Conservation (phyloP, 805 yeast species). For the Wickerhamomyces mucosus region DNA sequence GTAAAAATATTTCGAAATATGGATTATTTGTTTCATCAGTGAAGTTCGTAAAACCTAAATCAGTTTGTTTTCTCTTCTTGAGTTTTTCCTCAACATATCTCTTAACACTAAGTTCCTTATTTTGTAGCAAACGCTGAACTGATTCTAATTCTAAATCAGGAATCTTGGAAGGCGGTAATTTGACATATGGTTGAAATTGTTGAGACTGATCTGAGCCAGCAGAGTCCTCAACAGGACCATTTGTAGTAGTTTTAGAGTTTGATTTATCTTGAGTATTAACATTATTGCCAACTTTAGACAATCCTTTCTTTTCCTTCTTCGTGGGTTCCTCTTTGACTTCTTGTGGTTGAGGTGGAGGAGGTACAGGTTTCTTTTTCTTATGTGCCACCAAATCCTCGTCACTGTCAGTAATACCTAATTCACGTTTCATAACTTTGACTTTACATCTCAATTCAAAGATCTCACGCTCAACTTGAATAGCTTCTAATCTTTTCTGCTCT, state of each 20-base stretch:
- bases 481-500: constrained; percentile 54
- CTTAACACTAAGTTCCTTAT: constrained; percentile 68
- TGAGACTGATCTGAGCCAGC: constrained; percentile 14
- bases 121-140: constrained; percentile 62
- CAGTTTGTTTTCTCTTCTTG: constrained; percentile 54
- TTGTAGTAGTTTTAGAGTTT: constrained; percentile 5
- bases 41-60: constrained; percentile 66
- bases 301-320: constrained; percentile 13
- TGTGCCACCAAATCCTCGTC: constrained; percentile 77
- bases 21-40: constrained; percentile 87
- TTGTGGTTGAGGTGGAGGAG: constrained; percentile 9
- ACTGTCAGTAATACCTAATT: constrained; percentile 68
- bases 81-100: constrained; percentile 82
- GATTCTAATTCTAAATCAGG: constrained; percentile 89
- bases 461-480: constrained; percentile 50
- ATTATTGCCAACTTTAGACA: constrained; percentile 11
- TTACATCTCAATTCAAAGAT: constrained; percentile 67
- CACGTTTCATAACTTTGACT: constrained; percentile 67
- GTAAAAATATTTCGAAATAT: constrained; percentile 56
- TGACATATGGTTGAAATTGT: constrained; percentile 65
- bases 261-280: constrained; percentile 11
- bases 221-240: constrained; percentile 9
- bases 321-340: constrained; percentile 3
- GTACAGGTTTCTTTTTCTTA: constrained; percentile 47
- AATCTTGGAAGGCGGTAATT: constrained; percentile 80